Evolutionary conservation across 1,284 basidiomycete species (phyloP), one percentile per base, ranked within the genome.

Genomic region (Rhodotorula sp.): DNA sequence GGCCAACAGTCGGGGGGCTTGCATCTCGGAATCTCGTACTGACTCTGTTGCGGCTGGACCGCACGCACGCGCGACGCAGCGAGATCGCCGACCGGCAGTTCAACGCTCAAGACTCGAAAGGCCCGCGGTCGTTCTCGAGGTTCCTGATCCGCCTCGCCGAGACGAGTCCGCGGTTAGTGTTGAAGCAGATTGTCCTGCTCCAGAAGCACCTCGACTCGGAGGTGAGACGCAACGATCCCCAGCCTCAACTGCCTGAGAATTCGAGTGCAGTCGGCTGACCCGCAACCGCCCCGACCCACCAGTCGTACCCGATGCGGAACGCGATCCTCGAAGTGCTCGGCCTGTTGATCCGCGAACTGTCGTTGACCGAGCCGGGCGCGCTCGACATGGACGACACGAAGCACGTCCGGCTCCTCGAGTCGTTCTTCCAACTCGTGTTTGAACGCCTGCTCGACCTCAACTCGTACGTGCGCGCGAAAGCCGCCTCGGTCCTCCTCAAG

Each of bases 231-330:
- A 26, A 10, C 15, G 2, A 12, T 15, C 10, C 61, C 34, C 23
- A 39, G 26, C 31, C 16, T 34, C 1, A 8, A 23, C 16, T 10
- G 6, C 39, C 39, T 12, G 39, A 43, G 14, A 43, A 2, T 14
- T 43, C 39, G 39, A 43, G 39, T 43, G 39, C 39, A 43, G 8
- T 39, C 14, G 39, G 39, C 39, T 8, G 48, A 31, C 29, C 8
- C 10, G 26, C 6, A n/a, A 14, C 3, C 46, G 70, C 26, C 64
- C 58, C 58, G 12, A 71, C 34, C 23, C 23, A 5, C 56, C 23
- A 94, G 91, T 90, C 93, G 0, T 97, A 98, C 79, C 92, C 93
- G 0, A 96, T 99, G 89, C 91, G 97, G 51, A 92, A 94, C 84
- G 92, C 91, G 1, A 86, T 97, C 67, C 87, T 97, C 61, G 93